Conservation (phyloP, 1,284 basidiomycete species). For the Fereydounia khargensis region DNA sequence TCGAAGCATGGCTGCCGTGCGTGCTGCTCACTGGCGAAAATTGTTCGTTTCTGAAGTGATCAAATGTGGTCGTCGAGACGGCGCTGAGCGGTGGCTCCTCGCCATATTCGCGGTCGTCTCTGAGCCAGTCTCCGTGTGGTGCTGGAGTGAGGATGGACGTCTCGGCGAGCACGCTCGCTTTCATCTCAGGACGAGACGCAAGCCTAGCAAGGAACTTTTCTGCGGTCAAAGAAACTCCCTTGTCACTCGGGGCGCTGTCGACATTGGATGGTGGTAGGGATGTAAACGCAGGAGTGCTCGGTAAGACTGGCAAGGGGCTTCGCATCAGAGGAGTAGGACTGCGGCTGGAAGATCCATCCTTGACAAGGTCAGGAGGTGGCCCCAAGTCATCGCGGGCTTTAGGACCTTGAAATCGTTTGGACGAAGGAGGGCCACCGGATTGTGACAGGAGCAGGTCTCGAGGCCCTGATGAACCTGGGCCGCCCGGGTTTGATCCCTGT, state of each 20-base stretch:
- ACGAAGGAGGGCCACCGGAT: conserved; percentile 16
- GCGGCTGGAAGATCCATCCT: conserved; percentile 11
- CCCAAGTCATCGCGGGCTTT: conserved; percentile 14
- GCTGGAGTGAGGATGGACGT: too few species aligned
- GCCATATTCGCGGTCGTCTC: too few species aligned
- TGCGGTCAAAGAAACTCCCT: too few species aligned
- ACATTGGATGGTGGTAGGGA: background rate
- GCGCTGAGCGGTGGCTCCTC: background rate
- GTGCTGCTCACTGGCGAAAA: too few species aligned
- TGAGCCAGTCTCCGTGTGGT: too few species aligned
- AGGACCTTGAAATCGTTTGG: conserved; percentile 13
- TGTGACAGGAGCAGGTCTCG: conserved; percentile 19
- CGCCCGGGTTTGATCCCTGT: too few species aligned
- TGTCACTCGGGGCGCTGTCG: too few species aligned
- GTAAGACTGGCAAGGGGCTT: conserved; percentile 23
- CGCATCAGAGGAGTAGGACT: conserved; percentile 20
- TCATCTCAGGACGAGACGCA: conserved; percentile 12
- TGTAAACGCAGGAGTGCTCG: conserved; percentile 21
- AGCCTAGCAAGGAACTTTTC: conserved; percentile 24
- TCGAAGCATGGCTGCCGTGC: too few species aligned
- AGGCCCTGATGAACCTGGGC: conserved; percentile 16
- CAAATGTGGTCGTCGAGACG: background rate
- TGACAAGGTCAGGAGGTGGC: background rate
- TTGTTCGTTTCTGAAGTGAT: background rate
- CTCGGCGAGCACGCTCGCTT: too few species aligned